Conservation (phyloP, 1,284 basidiomycete genomes). For the Chondrostereum purpureum region DNA sequence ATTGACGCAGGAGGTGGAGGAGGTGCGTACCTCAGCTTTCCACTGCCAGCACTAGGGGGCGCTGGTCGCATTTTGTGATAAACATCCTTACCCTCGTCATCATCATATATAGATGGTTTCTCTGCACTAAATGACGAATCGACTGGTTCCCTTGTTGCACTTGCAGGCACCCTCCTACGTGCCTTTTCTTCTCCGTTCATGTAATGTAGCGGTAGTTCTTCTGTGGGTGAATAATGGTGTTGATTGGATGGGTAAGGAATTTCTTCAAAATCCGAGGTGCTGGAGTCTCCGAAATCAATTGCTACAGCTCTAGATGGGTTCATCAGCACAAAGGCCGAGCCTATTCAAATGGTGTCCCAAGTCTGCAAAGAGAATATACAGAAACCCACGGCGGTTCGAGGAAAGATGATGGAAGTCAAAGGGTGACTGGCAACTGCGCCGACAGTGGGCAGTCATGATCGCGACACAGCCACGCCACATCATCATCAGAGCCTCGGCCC, state of each 20-base stretch:
- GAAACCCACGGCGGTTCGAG: too few relatives aligned
- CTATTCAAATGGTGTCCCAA: too few relatives aligned
- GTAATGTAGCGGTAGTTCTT: slow-evolving; percentile 62
- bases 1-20: slow-evolving; percentile 65
- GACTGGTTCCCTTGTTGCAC: slow-evolving; percentile 19
- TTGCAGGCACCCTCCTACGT: slow-evolving; percentile 28
- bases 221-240: slow-evolving; percentile 30
- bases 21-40: slow-evolving; percentile 51
- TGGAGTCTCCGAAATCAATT: slow-evolving; percentile 60
- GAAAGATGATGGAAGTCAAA: too few relatives aligned
- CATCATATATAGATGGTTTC: slow-evolving; percentile 24
- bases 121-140: not conserved
- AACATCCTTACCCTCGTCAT: slow-evolving; percentile 71
- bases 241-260: slow-evolving; percentile 46
- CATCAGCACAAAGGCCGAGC: slow-evolving; percentile 36
- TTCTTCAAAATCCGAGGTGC: slow-evolving; percentile 64
- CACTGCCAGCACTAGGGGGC: slow-evolving; percentile 47
- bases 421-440: too few relatives aligned
- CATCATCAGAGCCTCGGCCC: too few relatives aligned
- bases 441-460: too few relatives aligned
- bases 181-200: slow-evolving; percentile 60
- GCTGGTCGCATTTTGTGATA: slow-evolving; percentile 56
- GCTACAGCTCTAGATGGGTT: slow-evolving; percentile 52
- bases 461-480: too few relatives aligned
- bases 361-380: too few relatives aligned